A percentile compares a stretch with the other conserved stretches of the same genome.
phyloP scores from a whole-genome alignment of 2,329 filamentous ascomycete species.

The Didymella keratinophila region DNA sequence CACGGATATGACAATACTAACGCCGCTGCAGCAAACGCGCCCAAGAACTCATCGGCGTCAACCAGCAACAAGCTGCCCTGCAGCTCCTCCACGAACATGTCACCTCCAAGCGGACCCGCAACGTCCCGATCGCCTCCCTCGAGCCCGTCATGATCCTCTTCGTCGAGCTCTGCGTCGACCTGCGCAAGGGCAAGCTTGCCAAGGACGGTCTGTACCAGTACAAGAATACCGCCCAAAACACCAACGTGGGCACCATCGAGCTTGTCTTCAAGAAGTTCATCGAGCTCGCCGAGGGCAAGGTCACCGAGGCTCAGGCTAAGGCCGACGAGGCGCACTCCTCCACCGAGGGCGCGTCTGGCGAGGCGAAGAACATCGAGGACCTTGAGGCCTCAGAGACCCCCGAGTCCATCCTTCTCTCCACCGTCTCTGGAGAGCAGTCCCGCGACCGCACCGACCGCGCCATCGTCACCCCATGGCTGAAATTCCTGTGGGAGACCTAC shows the following conservation, averaged over 20 bases:
- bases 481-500: slow-evolving; percentile 99
- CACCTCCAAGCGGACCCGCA: slow-evolving; percentile 96
- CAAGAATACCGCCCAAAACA: slow-evolving; percentile 99
- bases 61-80: slow-evolving; percentile 89
- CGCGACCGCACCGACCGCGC: slow-evolving; percentile 96
- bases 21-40: slow-evolving; percentile 68
- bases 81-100: slow-evolving; percentile 98
- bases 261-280: slow-evolving; percentile 98
- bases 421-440: slow-evolving; percentile 97
- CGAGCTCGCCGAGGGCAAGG: slow-evolving; percentile 94
- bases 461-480: slow-evolving; percentile 98
- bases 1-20: slow-evolving; percentile 27
- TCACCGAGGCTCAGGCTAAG: slow-evolving; percentile 93
- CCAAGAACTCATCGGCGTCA: slow-evolving; percentile 97
- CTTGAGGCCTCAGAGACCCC: slow-evolving; percentile 97
- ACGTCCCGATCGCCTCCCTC: slow-evolving; percentile 92
- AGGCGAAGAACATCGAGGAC: slow-evolving; percentile 84
- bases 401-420: slow-evolving; percentile 96
- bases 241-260: slow-evolving; percentile 94
- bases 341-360: slow-evolving; percentile 74
- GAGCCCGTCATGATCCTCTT: slow-evolving; percentile 99
- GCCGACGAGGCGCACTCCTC: slow-evolving; percentile 92
- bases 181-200: slow-evolving; percentile 97
- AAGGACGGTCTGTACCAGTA: slow-evolving; percentile 99
- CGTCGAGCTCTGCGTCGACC: slow-evolving; percentile 94